Conservation (phyloP, 2,329 filamentous ascomycete species). For the Fusarium beomiforme region DNA sequence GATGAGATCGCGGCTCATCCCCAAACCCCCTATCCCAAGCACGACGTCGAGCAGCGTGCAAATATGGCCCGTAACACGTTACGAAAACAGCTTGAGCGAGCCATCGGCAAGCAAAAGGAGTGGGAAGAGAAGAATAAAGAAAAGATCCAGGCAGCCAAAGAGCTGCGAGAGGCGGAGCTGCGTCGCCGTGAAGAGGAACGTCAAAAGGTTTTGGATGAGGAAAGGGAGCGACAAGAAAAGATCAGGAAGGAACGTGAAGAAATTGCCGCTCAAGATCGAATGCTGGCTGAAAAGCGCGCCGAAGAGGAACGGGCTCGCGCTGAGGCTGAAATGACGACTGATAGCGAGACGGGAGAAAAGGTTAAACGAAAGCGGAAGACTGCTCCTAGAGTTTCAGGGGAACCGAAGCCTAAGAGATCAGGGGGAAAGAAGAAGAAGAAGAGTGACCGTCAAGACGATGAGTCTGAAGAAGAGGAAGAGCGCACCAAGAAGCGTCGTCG, state of each 20-base stretch:
- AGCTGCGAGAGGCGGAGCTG: constrained; percentile 82
- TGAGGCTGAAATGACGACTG: constrained; percentile 83
- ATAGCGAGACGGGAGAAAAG: constrained; percentile 83
- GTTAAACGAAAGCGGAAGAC: constrained; percentile 79
- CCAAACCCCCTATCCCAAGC: constrained; percentile 85
- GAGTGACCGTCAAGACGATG: constrained; percentile 54
- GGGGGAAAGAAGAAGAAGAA: constrained; percentile 60
- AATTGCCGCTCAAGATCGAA: constrained; percentile 80
- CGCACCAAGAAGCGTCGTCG: constrained; percentile 71
- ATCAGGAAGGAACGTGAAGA: constrained; percentile 86
- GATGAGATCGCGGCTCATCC: constrained; percentile 71
- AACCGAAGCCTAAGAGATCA: constrained; percentile 58
- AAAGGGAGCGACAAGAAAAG: constrained; percentile 79
- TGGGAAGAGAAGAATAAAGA: constrained; percentile 94
- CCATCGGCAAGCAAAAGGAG: constrained; percentile 83
- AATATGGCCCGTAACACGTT: constrained; percentile 98
- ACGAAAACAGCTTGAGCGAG: constrained; percentile 88
- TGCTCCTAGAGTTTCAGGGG: constrained; percentile 50
- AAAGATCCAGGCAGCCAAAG: constrained; percentile 83
- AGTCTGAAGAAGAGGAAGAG: constrained; percentile 55
- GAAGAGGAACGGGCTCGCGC: constrained; percentile 47
- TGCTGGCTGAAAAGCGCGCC: constrained; percentile 72
- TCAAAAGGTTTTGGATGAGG: constrained; percentile 71
- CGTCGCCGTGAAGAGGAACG: constrained; percentile 81
- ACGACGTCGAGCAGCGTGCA: constrained; percentile 92